These are phyloP conservation scores for Takashimella tepidaria DNA, from an alignment of 1,284 basidiomycete species.

Conservation along the genomic window DNA sequence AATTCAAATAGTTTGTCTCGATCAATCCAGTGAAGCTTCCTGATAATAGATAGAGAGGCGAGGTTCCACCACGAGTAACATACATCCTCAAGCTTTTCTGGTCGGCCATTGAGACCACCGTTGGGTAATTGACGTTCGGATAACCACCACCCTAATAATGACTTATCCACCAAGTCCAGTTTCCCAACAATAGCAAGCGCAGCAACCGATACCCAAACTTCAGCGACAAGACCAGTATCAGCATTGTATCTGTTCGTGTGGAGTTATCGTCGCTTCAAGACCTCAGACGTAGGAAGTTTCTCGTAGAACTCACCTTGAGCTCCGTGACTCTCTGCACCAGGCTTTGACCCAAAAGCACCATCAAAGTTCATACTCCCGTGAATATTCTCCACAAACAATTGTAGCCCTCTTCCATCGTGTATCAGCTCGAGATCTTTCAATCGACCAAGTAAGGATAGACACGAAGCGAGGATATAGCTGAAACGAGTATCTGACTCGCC, in stretches of 20 bases:
- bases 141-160: slow-evolving; percentile 84
- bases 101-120: slow-evolving; percentile 90
- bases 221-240: background rate
- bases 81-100: slow-evolving; percentile 97
- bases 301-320: slow-evolving; percentile 63
- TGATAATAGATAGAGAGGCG: slow-evolving; percentile 77
- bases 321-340: slow-evolving; percentile 88
- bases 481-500: slow-evolving; percentile 93
- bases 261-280: too few species aligned
- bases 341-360: slow-evolving; percentile 79
- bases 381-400: slow-evolving; percentile 69
- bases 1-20: slow-evolving; percentile 70
- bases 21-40: slow-evolving; percentile 85
- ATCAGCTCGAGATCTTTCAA: slow-evolving; percentile 54
- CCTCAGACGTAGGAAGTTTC: too few species aligned
- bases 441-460: slow-evolving; percentile 72
- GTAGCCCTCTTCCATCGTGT: slow-evolving; percentile 52
- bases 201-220: slow-evolving; percentile 86
- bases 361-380: slow-evolving; percentile 83
- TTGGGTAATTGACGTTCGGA: slow-evolving; percentile 86
- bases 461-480: slow-evolving; percentile 75
- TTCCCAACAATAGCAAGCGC: slow-evolving; percentile 79
- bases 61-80: slow-evolving; percentile 99
- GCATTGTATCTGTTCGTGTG: too few species aligned
- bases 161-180: slow-evolving; percentile 68